A percentile compares a stretch with the other conserved stretches of the same genome.
Evolutionary conservation across 2,329 filamentous ascomycete species (phyloP).

Genomic region (Setomelanomma holmii): DNA sequence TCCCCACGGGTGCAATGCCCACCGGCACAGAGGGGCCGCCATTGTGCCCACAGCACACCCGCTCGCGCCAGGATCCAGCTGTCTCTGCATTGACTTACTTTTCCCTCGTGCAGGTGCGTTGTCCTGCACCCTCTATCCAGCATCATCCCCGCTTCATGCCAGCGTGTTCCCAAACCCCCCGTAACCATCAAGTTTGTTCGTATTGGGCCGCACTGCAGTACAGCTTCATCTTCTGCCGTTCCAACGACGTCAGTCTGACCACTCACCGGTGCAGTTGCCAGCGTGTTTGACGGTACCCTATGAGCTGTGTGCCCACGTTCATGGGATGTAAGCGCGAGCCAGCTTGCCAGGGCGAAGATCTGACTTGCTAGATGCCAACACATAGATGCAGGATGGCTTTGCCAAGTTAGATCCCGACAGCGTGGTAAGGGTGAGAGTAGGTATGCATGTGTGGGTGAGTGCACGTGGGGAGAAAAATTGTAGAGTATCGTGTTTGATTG

Average conservation of each 20-base stretch:
- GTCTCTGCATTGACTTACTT: not conserved
- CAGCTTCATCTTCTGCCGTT: constrained; percentile 12
- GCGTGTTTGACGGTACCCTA: constrained; percentile 43
- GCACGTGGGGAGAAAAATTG: not conserved
- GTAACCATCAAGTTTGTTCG: not conserved
- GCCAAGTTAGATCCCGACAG: constrained; percentile 13
- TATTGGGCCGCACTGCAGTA: constrained; percentile 1
- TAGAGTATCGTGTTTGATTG: not conserved
- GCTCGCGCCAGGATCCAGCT: not conserved
- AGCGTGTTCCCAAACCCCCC: too few relatives aligned
- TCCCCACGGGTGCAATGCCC: too few relatives aligned
- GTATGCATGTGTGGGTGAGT: constrained; percentile 4
- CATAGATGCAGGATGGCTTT: constrained; percentile 33
- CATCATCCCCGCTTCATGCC: not conserved
- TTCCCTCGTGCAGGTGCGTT: not conserved
- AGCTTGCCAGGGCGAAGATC: constrained; percentile 33
- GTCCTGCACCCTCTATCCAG: not conserved
- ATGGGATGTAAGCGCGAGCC: constrained; percentile 32
- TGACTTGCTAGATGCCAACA: constrained; percentile 38
- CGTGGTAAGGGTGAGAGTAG: constrained; percentile 1
- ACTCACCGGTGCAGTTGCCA: constrained; percentile 26
- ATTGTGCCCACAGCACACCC: not conserved
- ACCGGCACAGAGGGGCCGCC: too few relatives aligned
- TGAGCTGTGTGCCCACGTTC: constrained; percentile 41
- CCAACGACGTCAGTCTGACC: constrained; percentile 31